phyloP scores from a whole-genome alignment of 2,329 filamentous ascomycete species.

The Penicillium polonicum region DNA sequence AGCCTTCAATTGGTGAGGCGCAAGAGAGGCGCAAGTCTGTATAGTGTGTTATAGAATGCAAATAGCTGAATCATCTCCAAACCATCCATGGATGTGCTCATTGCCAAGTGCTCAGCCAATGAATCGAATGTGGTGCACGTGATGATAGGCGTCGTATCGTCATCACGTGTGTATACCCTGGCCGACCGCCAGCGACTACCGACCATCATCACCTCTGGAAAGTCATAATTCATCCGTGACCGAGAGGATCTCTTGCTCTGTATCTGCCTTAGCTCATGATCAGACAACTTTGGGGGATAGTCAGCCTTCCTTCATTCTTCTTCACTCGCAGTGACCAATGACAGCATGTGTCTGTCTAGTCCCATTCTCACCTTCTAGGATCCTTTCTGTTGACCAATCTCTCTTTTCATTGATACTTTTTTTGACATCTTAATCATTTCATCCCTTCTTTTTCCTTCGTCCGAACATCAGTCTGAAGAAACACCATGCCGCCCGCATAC shows the following conservation, averaged over 20 bases:
- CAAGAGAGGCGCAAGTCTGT: background rate
- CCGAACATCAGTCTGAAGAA: background rate
- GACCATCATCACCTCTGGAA: background rate
- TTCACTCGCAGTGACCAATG: background rate
- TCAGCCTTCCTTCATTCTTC: background rate
- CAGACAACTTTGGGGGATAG: background rate
- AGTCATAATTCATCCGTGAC: background rate
- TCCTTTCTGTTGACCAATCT: slow-evolving; percentile 5
- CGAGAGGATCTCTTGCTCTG: background rate
- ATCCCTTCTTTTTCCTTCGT: background rate
- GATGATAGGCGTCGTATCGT: background rate
- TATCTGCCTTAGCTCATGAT: background rate
- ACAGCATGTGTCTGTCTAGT: slow-evolving; percentile 20
- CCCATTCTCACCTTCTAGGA: slow-evolving; percentile 11
- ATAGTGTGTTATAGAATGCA: background rate
- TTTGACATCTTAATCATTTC: background rate
- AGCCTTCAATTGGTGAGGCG: background rate
- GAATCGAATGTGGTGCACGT: background rate
- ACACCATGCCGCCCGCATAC: slow-evolving; percentile 45
- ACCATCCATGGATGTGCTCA: background rate
- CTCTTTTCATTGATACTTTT: slow-evolving; percentile 3
- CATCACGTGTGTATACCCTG: slow-evolving; percentile 8
- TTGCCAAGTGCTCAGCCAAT: background rate
- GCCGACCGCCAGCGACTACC: slow-evolving; percentile 4
- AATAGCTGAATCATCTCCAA: background rate